Conservation (phyloP, 805 yeast genomes). For the Vanderwaltozyma yarrowii region DNA sequence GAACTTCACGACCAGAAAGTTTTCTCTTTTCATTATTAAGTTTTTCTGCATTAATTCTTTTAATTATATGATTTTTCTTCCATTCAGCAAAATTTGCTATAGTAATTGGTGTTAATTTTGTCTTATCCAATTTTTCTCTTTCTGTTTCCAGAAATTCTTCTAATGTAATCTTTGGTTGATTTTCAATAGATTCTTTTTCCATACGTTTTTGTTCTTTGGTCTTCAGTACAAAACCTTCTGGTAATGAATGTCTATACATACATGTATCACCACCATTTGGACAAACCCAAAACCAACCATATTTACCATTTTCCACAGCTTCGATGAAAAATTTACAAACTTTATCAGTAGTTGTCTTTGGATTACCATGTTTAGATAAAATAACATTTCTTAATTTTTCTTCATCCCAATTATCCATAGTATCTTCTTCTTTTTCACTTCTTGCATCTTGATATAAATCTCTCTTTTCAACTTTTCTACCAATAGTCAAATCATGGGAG, state of each 20-base stretch:
- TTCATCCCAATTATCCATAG: conserved; percentile 97
- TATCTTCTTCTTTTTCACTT: conserved; percentile 57
- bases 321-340: conserved; percentile 91
- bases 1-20: conserved; percentile 59
- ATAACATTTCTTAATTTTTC: conserved; percentile 84
- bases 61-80: conserved; percentile 61
- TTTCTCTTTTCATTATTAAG: conserved; percentile 36
- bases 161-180: conserved; percentile 80
- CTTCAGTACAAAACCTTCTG: conserved; percentile 93
- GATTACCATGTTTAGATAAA: conserved; percentile 87
- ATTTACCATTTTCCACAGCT: conserved; percentile 94
- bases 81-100: conserved; percentile 69
- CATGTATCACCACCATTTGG: conserved; percentile 91
- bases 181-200: conserved; percentile 75
- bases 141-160: conserved; percentile 96
- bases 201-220: conserved; percentile 91
- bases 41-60: conserved; percentile 37
- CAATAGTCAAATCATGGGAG: conserved; percentile 78
- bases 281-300: conserved; percentile 99
- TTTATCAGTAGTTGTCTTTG: conserved; percentile 85
- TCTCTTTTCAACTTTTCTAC: conserved; percentile 80
- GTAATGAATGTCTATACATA: conserved; percentile 90
- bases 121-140: conserved; percentile 67
- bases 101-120: conserved; percentile 77
- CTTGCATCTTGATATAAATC: conserved; percentile 90